These are phyloP conservation scores for Cocos nucifera DNA, from an alignment of 176 grass and related monocot genomes.

Conservation along the genomic window DNA sequence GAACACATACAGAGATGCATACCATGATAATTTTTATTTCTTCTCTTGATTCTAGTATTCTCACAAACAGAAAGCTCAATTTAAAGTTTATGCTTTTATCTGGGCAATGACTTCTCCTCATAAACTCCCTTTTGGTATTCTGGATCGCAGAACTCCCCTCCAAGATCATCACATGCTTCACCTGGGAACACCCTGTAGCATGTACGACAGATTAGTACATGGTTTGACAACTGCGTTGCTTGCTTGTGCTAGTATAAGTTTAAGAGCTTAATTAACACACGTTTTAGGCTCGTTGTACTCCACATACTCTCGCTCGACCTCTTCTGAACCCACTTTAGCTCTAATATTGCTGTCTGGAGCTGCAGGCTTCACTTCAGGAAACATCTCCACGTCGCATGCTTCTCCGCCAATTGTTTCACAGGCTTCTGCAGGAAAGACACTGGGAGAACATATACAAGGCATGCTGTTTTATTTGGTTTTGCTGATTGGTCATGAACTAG, in stretches of 20 bases:
- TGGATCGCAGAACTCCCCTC: slow-evolving; percentile 77
- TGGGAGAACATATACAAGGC: slow-evolving; percentile 1
- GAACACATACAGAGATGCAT: no score
- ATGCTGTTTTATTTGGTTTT: background rate
- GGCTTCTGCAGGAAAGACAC: slow-evolving; percentile 85
- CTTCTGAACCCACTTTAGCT: slow-evolving; percentile 16
- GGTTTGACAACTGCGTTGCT: no score
- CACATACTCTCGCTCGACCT: slow-evolving; percentile 64
- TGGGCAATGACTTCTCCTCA: background rate
- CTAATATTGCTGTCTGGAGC: background rate
- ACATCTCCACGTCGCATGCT: slow-evolving; percentile 50
- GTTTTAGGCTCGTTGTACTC: slow-evolving; percentile 61
- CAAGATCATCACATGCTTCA: slow-evolving; percentile 90
- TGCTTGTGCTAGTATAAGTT: no score
- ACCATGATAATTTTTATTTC: no score
- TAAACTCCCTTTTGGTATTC: slow-evolving; percentile 40
- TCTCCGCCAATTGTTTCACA: slow-evolving; percentile 70
- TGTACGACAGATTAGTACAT: background rate
- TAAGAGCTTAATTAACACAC: slow-evolving; percentile 4
- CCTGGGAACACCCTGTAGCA: slow-evolving; percentile 66
- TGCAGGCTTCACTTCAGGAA: slow-evolving; percentile 50
- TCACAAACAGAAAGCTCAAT: no score
- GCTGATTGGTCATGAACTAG: background rate
- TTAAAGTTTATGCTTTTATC: no score
- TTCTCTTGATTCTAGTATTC: no score